Percentiles rank a stretch among this genome's conserved stretches.
Conservation (phyloP, 306 rosid genomes). For the Arachis hypogaea region DNA sequence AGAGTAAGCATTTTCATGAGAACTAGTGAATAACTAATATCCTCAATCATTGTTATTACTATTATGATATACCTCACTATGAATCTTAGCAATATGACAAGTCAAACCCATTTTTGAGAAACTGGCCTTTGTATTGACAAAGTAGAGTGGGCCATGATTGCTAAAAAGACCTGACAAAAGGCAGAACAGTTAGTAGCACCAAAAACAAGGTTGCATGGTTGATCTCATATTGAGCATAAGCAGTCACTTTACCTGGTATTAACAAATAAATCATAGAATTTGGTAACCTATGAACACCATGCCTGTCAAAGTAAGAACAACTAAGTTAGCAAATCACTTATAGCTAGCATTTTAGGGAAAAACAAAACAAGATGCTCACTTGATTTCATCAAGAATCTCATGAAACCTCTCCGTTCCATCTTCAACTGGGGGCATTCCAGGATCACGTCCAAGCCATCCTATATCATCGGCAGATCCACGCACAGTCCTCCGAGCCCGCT, state of each 20-base stretch:
- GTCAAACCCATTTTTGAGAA: slow-evolving; percentile 93
- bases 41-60: slow-evolving; percentile 9
- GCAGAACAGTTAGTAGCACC: slow-evolving; percentile 33
- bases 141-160: slow-evolving; percentile 96
- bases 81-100: slow-evolving; percentile 98
- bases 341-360: slow-evolving; percentile 23
- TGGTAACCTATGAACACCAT: slow-evolving; percentile 90
- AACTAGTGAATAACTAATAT: slow-evolving; percentile 12
- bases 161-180: slow-evolving; percentile 82
- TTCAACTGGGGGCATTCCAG: slow-evolving; percentile 80
- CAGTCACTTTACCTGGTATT: slow-evolving; percentile 75
- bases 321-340: slow-evolving; percentile 26
- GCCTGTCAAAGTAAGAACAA: slow-evolving; percentile 62
- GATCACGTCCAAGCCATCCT: slow-evolving; percentile 93
- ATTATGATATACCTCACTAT: slow-evolving; percentile 75
- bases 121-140: slow-evolving; percentile 73
- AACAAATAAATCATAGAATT: slow-evolving; percentile 88
- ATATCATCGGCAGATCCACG: slow-evolving; percentile 96
- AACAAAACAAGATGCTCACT: slow-evolving; percentile 49
- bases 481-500: slow-evolving; percentile 84
- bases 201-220: slow-evolving; percentile 13
- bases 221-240: slow-evolving; percentile 21
- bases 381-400: slow-evolving; percentile 74
- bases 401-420: slow-evolving; percentile 85
- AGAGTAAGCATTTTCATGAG: not conserved